phyloP scores from a whole-genome alignment of 768 basidiomycete species.

The Suillus alpinus region DNA sequence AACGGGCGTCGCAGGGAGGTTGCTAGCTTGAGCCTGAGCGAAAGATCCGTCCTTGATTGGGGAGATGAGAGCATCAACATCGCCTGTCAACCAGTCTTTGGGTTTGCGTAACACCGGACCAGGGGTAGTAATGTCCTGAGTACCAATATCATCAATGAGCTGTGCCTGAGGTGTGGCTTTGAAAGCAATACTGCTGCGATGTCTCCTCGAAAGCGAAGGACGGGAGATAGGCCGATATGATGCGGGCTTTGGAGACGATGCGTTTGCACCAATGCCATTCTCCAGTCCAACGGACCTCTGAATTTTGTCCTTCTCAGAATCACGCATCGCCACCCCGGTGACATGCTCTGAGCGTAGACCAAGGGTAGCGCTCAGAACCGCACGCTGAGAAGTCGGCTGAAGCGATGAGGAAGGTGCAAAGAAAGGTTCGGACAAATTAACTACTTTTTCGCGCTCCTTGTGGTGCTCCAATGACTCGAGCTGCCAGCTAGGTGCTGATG shows the following conservation, averaged over 20 bases:
- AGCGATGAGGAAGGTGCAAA: constrained; percentile 19
- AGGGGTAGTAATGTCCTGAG: constrained; percentile 15
- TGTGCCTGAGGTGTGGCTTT: constrained; percentile 29
- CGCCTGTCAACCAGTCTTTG: constrained; percentile 77
- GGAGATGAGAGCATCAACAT: constrained; percentile 39
- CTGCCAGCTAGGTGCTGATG: constrained; percentile 21
- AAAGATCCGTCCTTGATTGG: constrained; percentile 16
- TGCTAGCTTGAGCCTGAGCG: constrained; percentile 8
- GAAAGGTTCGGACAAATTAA: constrained; percentile 22
- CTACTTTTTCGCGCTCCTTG: constrained; percentile 14
- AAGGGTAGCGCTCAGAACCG: constrained; percentile 9
- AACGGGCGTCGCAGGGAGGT: constrained; percentile 39
- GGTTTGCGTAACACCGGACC: constrained; percentile 26
- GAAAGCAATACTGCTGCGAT: constrained; percentile 45
- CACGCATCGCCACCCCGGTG: constrained; percentile 52
- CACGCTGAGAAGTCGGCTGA: constrained; percentile 21
- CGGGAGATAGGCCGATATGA: constrained; percentile 27
- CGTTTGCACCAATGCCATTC: constrained; percentile 13
- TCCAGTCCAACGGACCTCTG: constrained; percentile 11
- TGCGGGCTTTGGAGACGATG: constrained; percentile 15
- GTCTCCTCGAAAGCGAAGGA: constrained; percentile 49
- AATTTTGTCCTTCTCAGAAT: constrained; percentile 19
- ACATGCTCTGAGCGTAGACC: constrained; percentile 56
- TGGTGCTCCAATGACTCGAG: constrained; percentile 8
- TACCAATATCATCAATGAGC: constrained; percentile 15